These are phyloP conservation scores for Setaria viridis DNA, from an alignment of 202 grass and related monocot genomes.

Conservation along the genomic window DNA sequence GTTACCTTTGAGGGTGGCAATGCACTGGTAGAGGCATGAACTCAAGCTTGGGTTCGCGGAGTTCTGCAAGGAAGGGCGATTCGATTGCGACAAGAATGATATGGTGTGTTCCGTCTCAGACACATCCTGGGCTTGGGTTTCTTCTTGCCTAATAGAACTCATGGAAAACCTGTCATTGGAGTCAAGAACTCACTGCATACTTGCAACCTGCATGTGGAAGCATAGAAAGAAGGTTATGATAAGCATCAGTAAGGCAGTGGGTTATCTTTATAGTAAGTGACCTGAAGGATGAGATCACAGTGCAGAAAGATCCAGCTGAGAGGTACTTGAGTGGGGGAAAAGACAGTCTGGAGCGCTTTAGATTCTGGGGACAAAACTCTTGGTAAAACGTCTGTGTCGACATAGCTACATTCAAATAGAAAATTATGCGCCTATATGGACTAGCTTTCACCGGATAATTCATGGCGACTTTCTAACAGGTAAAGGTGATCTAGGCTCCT, in stretches of 20 bases:
- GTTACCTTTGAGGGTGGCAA: conserved; percentile 54
- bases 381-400: conserved; percentile 31
- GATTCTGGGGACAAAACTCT: not conserved
- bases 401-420: conserved; percentile 21
- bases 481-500: not conserved
- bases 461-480: not conserved
- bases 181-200: conserved; percentile 9
- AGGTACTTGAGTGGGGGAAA: conserved; percentile 46
- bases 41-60: not conserved
- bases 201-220: conserved; percentile 28
- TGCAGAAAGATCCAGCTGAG: conserved; percentile 28
- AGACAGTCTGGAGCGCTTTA: conserved; percentile 39
- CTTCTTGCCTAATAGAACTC: conserved; percentile 23
- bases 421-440: conserved; percentile 13
- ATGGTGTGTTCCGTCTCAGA: conserved; percentile 28
- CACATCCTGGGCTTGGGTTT: conserved; percentile 10
- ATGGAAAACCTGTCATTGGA: conserved; percentile 38
- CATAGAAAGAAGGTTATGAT: conserved; percentile 29
- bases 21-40: conserved; percentile 37
- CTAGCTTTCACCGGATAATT: conserved; percentile 18
- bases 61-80: conserved; percentile 23
- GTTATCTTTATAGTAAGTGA: conserved; percentile 37
- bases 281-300: not conserved
- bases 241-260: conserved; percentile 23
- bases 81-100: conserved; percentile 35